These are phyloP conservation scores for Mycena leptocephala DNA, from an alignment of 768 basidiomycete genomes.

Conservation along the genomic window DNA sequence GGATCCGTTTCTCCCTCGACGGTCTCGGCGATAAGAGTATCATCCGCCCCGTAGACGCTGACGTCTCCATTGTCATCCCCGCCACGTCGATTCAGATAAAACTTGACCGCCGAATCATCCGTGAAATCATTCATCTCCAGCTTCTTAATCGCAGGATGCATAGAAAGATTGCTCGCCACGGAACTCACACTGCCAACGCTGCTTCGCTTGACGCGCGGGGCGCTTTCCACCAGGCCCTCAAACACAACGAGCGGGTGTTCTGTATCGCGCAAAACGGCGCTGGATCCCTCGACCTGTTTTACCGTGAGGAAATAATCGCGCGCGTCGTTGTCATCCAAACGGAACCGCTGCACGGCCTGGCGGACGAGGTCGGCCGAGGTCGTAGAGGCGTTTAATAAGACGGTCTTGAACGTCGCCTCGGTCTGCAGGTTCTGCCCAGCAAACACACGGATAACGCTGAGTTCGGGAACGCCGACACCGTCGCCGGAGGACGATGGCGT, in stretches of 20 bases:
- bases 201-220: constrained; percentile 91
- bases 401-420: constrained; percentile 99
- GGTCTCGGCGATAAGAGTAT: constrained; percentile 59
- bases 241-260: constrained; percentile 94
- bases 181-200: constrained; percentile 96
- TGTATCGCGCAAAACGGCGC: constrained; percentile 77
- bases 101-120: constrained; percentile 97
- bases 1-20: constrained; percentile 44
- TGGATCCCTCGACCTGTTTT: constrained; percentile 93
- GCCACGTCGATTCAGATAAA: constrained; percentile 87
- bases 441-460: constrained; percentile 97
- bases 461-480: constrained; percentile 78
- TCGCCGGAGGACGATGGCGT: constrained; percentile 74
- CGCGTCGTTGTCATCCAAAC: constrained; percentile 71
- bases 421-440: constrained; percentile 93
- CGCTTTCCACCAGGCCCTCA: constrained; percentile 87
- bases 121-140: constrained; percentile 98
- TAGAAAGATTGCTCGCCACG: constrained; percentile 91
- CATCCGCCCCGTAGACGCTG: constrained; percentile 58
- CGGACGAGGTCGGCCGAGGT: constrained; percentile 88
- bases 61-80: constrained; percentile 59
- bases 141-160: constrained; percentile 96
- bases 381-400: constrained; percentile 90
- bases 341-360: constrained; percentile 96
- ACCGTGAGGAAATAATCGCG: constrained; percentile 89